Conservation (phyloP, 495 filamentous ascomycete species). For the Penicillium tannophilum region DNA sequence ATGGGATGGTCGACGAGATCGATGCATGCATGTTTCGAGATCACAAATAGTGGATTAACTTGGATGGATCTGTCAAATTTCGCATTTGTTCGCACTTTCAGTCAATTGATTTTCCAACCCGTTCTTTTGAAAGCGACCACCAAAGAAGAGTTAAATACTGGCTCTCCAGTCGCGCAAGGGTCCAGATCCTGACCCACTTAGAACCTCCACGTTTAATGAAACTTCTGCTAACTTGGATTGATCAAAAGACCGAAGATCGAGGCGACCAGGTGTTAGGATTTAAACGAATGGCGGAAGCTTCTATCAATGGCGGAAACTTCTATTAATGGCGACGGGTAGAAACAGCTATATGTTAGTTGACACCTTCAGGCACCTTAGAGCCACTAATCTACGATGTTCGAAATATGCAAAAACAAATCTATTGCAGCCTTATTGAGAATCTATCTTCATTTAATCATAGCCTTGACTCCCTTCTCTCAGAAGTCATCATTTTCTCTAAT, state of each 20-base stretch:
- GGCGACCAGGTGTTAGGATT: not conserved
- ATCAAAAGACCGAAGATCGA: not conserved
- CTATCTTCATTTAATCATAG: not conserved
- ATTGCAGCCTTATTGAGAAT: not conserved
- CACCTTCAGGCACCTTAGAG: too few species aligned
- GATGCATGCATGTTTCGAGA: too few species aligned
- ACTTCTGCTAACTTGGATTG: not conserved
- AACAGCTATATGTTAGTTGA: too few species aligned
- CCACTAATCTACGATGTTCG: too few species aligned
- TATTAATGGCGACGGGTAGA: too few species aligned
- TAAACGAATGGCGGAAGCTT: not conserved
- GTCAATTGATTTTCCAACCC: not conserved
- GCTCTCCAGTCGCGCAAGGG: too few species aligned
- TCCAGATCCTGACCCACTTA: not conserved
- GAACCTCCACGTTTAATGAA: not conserved
- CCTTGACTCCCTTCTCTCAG: not conserved
- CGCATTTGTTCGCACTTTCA: too few species aligned
- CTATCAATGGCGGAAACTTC: not conserved
- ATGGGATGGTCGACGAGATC: too few species aligned
- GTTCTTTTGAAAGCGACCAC: constrained; percentile 1
- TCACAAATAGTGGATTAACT: too few species aligned
- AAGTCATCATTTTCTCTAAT: not conserved
- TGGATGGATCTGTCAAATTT: too few species aligned
- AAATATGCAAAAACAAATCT: not conserved
- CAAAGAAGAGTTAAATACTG: not conserved